phyloP scores from a whole-genome alignment of 1,284 basidiomycete genomes.

The Pseudozyma hubeiensis region DNA sequence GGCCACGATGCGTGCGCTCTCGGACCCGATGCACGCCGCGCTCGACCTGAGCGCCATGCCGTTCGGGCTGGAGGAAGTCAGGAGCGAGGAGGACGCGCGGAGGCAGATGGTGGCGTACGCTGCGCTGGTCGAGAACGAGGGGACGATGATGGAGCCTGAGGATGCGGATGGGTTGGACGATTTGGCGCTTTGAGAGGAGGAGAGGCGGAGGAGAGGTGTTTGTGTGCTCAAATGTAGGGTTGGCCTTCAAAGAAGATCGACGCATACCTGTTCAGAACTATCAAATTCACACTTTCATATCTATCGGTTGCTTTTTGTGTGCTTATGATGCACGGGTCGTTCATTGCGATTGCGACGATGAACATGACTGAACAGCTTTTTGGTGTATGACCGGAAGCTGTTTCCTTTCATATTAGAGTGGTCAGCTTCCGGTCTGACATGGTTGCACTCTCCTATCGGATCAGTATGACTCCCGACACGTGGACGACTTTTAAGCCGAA shows the following conservation, averaged over 20 bases:
- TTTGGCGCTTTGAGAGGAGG: conserved; percentile 21
- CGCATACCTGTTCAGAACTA: background rate
- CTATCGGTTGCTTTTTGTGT: conserved; percentile 1
- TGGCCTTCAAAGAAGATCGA: too few species aligned
- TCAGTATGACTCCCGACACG: too few species aligned
- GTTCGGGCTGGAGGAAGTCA: conserved; percentile 29
- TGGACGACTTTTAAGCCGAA: conserved; percentile 13
- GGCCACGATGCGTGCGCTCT: conserved; percentile 43
- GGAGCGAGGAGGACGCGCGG: conserved; percentile 42
- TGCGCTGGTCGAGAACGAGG: conserved; percentile 50
- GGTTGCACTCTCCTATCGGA: too few species aligned
- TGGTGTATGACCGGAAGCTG: background rate
- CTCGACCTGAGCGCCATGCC: conserved; percentile 42
- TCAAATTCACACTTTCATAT: background rate
- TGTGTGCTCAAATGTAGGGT: background rate
- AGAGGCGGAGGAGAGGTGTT: background rate
- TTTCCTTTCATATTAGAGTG: too few species aligned
- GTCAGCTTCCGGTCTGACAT: too few species aligned
- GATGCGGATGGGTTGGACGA: conserved; percentile 45
- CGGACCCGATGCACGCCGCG: conserved; percentile 48
- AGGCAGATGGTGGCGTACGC: conserved; percentile 51
- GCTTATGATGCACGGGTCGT: background rate
- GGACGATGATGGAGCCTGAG: conserved; percentile 55
- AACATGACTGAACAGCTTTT: background rate
- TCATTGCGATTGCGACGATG: conserved; percentile 8